Evolutionary conservation across 768 basidiomycete genomes (phyloP).

Genomic region (Lactifluus volemus): DNA sequence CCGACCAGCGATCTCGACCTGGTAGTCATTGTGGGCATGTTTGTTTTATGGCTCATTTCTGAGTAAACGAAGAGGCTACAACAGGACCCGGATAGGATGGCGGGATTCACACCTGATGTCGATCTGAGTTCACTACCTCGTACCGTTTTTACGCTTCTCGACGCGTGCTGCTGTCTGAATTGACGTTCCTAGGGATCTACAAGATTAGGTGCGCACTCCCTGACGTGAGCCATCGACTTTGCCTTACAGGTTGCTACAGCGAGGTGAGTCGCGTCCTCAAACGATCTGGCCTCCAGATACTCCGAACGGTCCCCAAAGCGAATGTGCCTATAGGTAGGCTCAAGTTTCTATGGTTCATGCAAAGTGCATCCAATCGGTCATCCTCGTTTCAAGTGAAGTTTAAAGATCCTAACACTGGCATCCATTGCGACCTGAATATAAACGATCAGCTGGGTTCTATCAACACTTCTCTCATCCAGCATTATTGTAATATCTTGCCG

Average conservation of each 20-base stretch:
- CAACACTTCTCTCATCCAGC: constrained; percentile 42
- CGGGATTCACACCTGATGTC: constrained; percentile 26
- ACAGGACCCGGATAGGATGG: constrained; percentile 28
- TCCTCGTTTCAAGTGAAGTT: constrained; percentile 38
- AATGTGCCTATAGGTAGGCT: constrained; percentile 31
- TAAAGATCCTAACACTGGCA: constrained; percentile 32
- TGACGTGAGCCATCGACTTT: too few relatives aligned
- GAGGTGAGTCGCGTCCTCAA: constrained; percentile 30
- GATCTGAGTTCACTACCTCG: constrained; percentile 25
- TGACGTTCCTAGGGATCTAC: constrained; percentile 24
- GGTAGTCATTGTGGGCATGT: constrained; percentile 38
- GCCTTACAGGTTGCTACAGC: background rate
- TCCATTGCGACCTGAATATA: constrained; percentile 49
- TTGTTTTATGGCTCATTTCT: background rate
- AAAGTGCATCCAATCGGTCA: constrained; percentile 1
- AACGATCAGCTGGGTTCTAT: constrained; percentile 51
- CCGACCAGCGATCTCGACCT: constrained; percentile 42
- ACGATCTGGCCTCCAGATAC: constrained; percentile 26
- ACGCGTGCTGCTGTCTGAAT: background rate
- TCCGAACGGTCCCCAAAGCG: constrained; percentile 24
- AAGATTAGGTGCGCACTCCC: constrained; percentile 23
- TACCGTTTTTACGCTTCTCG: constrained; percentile 7
- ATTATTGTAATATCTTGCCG: constrained; percentile 42
- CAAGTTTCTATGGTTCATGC: background rate
- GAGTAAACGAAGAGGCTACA: constrained; percentile 14